Evolutionary conservation across 2,329 filamentous ascomycete species (phyloP).

Genomic region (Arthrobotrys entomopaga): DNA sequence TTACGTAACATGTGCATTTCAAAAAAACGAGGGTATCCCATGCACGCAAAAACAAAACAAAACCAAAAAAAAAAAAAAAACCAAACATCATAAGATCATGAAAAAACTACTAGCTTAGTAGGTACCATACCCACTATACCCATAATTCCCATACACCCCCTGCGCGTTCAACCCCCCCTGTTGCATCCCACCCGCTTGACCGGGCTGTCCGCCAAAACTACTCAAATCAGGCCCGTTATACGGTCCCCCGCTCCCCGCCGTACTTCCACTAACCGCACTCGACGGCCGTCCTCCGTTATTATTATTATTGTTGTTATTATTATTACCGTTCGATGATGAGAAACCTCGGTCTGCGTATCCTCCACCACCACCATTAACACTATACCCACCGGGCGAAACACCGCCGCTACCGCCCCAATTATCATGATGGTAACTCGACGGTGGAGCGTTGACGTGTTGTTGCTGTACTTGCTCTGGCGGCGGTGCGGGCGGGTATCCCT

Average conservation of each 20-base stretch:
- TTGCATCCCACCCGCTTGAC: conserved; percentile 1
- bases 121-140: conserved; percentile 33
- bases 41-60: neutral
- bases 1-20: too few species aligned
- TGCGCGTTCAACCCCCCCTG: conserved; percentile 25
- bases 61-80: neutral
- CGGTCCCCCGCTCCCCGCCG: neutral
- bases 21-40: conserved; percentile 11
- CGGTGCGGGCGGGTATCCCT: too few species aligned
- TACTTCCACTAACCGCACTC: conserved; percentile 32
- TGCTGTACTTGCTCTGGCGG: too few species aligned
- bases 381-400: neutral
- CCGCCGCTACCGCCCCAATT: conserved; percentile 27
- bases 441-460: conserved; percentile 14
- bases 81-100: neutral
- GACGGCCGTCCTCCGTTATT: conserved; percentile 22
- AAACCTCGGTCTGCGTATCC: neutral
- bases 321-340: neutral
- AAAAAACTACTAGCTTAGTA: conserved; percentile 9
- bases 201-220: conserved; percentile 20
- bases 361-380: neutral
- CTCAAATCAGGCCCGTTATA: conserved; percentile 22
- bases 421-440: conserved; percentile 39
- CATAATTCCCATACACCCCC: conserved; percentile 29
- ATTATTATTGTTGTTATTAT: conserved; percentile 1